Evolutionary conservation across 2,329 filamentous ascomycete genomes (phyloP).

Genomic region (Coleophoma eucalyptorum): DNA sequence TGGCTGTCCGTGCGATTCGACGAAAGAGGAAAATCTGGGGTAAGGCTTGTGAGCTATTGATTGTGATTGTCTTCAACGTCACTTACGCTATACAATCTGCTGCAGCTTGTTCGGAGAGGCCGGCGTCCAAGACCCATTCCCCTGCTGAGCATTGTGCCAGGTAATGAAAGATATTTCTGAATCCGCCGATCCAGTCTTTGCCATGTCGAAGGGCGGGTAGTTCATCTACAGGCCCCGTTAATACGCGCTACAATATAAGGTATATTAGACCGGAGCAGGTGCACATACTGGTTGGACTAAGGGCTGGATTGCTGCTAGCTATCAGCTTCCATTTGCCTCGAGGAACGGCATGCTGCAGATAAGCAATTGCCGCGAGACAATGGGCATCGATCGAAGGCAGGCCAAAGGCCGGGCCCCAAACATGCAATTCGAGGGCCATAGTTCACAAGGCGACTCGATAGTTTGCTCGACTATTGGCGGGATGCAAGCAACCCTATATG

Average conservation of each 20-base stretch:
- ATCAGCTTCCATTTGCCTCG: conserved; percentile 64
- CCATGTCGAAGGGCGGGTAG: conserved; percentile 55
- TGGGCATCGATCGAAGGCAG: conserved; percentile 89
- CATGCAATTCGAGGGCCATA: conserved; percentile 68
- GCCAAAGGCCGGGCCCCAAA: conserved; percentile 87
- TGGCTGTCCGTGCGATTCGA: conserved; percentile 70
- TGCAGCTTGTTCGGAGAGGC: conserved; percentile 34
- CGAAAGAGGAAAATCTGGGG: conserved; percentile 58
- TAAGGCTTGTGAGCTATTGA: background rate
- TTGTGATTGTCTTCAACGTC: conserved; percentile 1
- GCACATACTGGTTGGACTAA: conserved; percentile 66
- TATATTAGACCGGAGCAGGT: background rate
- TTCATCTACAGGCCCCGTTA: conserved; percentile 37
- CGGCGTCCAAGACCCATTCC: conserved; percentile 42
- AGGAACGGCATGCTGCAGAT: conserved; percentile 62
- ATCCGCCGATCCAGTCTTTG: conserved; percentile 46
- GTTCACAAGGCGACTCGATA: too few species aligned
- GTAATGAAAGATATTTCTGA: conserved; percentile 49
- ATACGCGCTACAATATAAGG: background rate
- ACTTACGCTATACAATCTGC: conserved; percentile 47
- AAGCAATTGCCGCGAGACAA: conserved; percentile 80
- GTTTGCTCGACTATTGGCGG: too few species aligned
- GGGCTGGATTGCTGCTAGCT: conserved; percentile 67
- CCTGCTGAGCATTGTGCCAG: conserved; percentile 36
- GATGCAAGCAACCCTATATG: too few species aligned